Base-by-base conservation (phyloP, 805 yeast species). In the Sugiyamaella qingdaonensis region DNA sequence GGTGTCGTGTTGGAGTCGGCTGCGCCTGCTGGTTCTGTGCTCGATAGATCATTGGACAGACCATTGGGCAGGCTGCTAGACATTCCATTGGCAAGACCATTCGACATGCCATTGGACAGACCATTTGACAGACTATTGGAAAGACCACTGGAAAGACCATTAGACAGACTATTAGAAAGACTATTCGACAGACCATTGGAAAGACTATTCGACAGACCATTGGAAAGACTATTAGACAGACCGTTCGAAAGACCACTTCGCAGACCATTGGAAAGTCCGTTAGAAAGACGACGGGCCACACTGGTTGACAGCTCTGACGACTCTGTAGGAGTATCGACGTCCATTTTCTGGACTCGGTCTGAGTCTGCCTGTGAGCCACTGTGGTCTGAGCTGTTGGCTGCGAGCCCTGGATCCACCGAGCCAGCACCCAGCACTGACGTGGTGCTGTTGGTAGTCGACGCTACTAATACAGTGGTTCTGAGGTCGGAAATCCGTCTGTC, bases 401-500 rank as follows among this genome's bases (percentile, higher is more conserved):
- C 27, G 5, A 37, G 36, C 16, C 31, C 48, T 21, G 48, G 48
- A 18, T 45, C 48, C 21, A 45, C 27, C 11, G 51, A 13, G 27
- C 34, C 24, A n/a, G n/a, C n/a, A n/a, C n/a, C n/a, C n/a, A 41
- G 24, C 10, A 49, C 37, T 10, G 45, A 13, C 2, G 52, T 42
- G 2, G 48, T 24, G n/a, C 14, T 35, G 16, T 29, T 13, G 29
- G 51, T 19, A 4, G 51, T n/a, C 10, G 34, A 19, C 18, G 53
- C 35, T 4, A 45, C 32, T 19, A 51, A 24, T n/a, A 47, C 54
- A 13, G 53, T 53, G 7, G 58, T 52, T 19, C 58, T 47, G 24
- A 54, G 47, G 24, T 54, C 55, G 8, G 55, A 48, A 24, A 54
- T 45, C 13, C 54, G 49, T 10, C 56, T 18, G 41, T 49, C 56